A percentile compares a stretch with the other conserved stretches of the same genome.
Conservation (phyloP, 495 filamentous ascomycete genomes). For the Haplographium delicatum region DNA sequence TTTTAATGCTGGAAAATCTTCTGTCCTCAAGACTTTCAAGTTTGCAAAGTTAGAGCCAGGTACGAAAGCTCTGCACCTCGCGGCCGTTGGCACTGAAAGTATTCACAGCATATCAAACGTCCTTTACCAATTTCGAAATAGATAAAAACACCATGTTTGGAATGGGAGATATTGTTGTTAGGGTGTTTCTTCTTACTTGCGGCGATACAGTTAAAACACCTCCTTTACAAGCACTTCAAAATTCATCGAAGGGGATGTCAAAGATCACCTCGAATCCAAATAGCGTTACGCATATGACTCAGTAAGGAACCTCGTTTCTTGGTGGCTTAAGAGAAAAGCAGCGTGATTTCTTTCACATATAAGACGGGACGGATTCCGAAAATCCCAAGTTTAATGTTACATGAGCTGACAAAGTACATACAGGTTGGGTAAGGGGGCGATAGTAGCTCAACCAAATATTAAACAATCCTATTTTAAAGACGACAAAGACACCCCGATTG, state of each 20-base stretch:
- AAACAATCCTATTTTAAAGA: background rate
- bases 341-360: background rate
- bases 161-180: background rate
- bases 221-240: background rate
- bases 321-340: background rate
- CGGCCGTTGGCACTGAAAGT: background rate
- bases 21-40: background rate
- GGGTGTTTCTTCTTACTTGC: background rate
- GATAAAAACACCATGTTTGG: background rate
- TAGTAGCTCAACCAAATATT: background rate
- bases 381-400: background rate
- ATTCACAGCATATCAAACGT: background rate
- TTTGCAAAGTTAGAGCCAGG: background rate
- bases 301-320: background rate
- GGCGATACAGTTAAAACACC: background rate
- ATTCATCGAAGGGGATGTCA: background rate
- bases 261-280: background rate
- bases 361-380: too few relatives aligned
- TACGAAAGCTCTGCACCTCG: background rate
- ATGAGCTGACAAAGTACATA: background rate
- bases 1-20: background rate
- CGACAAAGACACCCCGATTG: background rate
- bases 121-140: background rate
- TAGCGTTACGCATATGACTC: background rate
- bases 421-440: background rate